Percentiles rank a stretch among this genome's conserved stretches.
These are phyloP conservation scores for Pyrenula massariospora DNA, from an alignment of 495 filamentous ascomycete genomes.

Conservation along the genomic window DNA sequence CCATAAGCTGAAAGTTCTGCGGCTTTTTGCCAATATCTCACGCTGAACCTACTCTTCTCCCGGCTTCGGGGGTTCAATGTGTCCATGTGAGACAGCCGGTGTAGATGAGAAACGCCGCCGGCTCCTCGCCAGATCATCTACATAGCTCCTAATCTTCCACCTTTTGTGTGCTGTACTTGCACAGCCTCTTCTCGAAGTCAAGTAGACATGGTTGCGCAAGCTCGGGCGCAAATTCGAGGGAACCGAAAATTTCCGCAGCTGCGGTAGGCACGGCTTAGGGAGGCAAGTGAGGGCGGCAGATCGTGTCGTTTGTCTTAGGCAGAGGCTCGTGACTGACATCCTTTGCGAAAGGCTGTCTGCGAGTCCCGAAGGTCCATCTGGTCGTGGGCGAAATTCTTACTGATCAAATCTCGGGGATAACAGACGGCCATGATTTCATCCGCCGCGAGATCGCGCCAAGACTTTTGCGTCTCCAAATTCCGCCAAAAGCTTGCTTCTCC, in stretches of 20 bases:
- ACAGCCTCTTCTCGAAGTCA: neutral
- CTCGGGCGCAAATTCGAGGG: neutral
- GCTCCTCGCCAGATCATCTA: constrained; percentile 13
- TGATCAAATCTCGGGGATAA: neutral
- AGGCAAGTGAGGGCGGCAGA: neutral
- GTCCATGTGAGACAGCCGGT: constrained; percentile 51
- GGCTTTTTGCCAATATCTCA: neutral
- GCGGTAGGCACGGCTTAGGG: neutral
- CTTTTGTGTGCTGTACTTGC: neutral
- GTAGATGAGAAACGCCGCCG: constrained; percentile 58
- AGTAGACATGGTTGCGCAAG: neutral
- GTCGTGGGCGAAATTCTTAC: neutral
- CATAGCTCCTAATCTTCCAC: constrained; percentile 1
- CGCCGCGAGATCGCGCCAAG: neutral
- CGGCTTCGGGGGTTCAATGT: constrained; percentile 71
- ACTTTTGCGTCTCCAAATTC: neutral
- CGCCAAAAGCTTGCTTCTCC: too few relatives aligned
- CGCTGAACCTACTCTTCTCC: constrained; percentile 75
- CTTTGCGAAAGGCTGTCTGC: neutral
- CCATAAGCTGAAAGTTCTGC: too few relatives aligned
- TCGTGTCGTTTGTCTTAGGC: neutral
- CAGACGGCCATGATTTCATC: neutral
- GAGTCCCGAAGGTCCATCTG: neutral
- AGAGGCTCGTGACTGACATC: neutral
- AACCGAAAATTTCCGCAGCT: neutral